Evolutionary conservation across 208 protist genomes (phyloP).

Genomic region (Trypanosoma melophagium): DNA sequence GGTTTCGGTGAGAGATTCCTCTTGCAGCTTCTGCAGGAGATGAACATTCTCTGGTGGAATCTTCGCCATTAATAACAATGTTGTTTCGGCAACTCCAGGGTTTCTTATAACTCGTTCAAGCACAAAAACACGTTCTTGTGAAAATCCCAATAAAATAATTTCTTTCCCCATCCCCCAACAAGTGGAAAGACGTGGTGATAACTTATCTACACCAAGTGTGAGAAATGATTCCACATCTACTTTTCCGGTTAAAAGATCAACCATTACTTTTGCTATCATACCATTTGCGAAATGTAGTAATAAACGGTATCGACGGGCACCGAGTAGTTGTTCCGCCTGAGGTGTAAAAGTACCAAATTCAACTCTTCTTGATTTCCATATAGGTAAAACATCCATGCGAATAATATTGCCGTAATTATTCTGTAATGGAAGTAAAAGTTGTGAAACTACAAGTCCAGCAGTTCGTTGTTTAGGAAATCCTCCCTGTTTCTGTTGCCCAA

Average conservation of each 20-base stretch:
- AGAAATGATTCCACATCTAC: conserved; percentile 72
- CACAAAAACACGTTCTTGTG: conserved; percentile 24
- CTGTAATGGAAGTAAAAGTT: conserved; percentile 57
- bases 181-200: conserved; percentile 37
- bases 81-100: conserved; percentile 9
- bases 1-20: not conserved
- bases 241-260: conserved; percentile 46
- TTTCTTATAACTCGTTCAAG: not conserved
- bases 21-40: not conserved
- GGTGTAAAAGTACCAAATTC: conserved; percentile 61
- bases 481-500: conserved; percentile 61
- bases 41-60: conserved; percentile 11
- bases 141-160: conserved; percentile 47
- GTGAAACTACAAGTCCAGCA: conserved; percentile 33
- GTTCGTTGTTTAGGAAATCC: conserved; percentile 62
- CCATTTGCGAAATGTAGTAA: conserved; percentile 53
- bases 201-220: conserved; percentile 44
- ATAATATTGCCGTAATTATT: conserved; percentile 48
- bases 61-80: conserved; percentile 9
- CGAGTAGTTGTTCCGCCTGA: conserved; percentile 43
- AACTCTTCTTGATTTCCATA: conserved; percentile 50
- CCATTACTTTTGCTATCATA: conserved; percentile 65
- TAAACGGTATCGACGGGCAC: conserved; percentile 62
- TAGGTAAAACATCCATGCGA: conserved; percentile 51
- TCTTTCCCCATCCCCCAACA: conserved; percentile 10